Base-by-base conservation (phyloP, 2,329 filamentous ascomycete genomes). In the Ampelomyces quisqualis region DNA sequence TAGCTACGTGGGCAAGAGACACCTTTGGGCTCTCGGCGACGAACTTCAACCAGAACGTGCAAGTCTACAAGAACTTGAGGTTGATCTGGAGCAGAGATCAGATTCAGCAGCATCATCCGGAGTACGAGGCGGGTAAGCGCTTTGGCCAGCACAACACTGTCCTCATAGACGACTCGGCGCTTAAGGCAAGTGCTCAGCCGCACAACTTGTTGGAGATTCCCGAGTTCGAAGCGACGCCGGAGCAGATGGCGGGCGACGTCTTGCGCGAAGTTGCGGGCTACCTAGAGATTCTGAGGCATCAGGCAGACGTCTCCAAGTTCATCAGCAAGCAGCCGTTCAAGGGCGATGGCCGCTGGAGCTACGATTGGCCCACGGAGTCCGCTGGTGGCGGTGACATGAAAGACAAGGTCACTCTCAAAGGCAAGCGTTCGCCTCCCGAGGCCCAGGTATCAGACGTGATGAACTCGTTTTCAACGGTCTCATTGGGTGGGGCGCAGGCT, bases 141-240 rank as follows among this genome's bases (percentile, higher is more conserved):
- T 97, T 90, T 86, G 78, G 83, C 55, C 90, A 95, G 70, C 77
- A 77, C 35, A 95, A 97, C 67, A 97, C 93, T 0, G 77, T 97
- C 5, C 75, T 98, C 18, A 82, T 97, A 26, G 93, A 98, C 55
- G 93, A 97, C 69, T 88, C 84, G 20, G 57, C 70, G 1, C 77
- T 90, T 58, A 98, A 97, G 73, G 90, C 85, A 1, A 76, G 80
- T 18, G 84, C 79, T 40, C 88, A 98, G 67, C 93, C 93, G 1
- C 80, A 81, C 70, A 97, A 97, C 57, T 76, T 93, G 15, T 70
- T 97, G 7, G 74, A 83, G 51, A 77, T 97, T 15, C 87, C 90
- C 1, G 89, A 94, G 67, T 96, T 93, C 60, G 65, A 67, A 2
- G 80, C 77, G 3, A 51, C 9, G 44, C 74, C 64, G 21, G 64